A percentile compares a stretch with the other conserved stretches of the same genome.
These are phyloP conservation scores for Aspergillus wentii DNA, from an alignment of 495 filamentous ascomycete genomes.

Conservation along the genomic window DNA sequence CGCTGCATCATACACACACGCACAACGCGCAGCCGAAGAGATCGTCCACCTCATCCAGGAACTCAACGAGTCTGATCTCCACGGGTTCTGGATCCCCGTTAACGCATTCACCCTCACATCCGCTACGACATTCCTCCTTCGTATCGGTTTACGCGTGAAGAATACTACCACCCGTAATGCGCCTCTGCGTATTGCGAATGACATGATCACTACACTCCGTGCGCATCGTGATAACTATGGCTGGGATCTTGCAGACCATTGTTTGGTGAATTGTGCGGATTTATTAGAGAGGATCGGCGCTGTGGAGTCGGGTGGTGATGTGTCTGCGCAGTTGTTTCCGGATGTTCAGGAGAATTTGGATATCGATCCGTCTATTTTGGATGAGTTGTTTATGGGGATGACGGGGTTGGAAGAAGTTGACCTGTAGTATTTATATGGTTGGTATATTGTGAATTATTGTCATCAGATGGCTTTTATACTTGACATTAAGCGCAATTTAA, in stretches of 20 bases:
- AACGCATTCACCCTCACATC: constrained; percentile 24
- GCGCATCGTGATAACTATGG: constrained; percentile 16
- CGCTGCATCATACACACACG: constrained; percentile 14
- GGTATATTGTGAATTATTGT: too few species aligned
- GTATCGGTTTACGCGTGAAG: constrained; percentile 12
- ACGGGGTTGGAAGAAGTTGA: too few species aligned
- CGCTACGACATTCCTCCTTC: constrained; percentile 27
- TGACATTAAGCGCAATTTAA: too few species aligned
- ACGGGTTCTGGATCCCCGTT: constrained; percentile 32
- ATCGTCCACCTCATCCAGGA: constrained; percentile 31
- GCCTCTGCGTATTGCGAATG: constrained; percentile 3
- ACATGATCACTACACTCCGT: constrained; percentile 16
- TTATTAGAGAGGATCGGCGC: constrained; percentile 18
- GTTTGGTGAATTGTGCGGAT: constrained; percentile 21
- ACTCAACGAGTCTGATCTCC: constrained; percentile 16
- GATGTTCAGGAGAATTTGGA: too few species aligned
- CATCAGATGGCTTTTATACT: too few species aligned
- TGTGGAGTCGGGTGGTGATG: neutral
- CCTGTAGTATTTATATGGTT: too few species aligned
- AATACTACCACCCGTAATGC: neutral
- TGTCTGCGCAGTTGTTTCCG: too few species aligned
- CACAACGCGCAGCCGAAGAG: constrained; percentile 28
- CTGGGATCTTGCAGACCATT: constrained; percentile 31
- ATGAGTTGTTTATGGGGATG: too few species aligned
- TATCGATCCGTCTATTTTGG: too few species aligned